Evolutionary conservation across 441 rosid genomes (phyloP).

Genomic region (Cnidoscolus chayamansa): DNA sequence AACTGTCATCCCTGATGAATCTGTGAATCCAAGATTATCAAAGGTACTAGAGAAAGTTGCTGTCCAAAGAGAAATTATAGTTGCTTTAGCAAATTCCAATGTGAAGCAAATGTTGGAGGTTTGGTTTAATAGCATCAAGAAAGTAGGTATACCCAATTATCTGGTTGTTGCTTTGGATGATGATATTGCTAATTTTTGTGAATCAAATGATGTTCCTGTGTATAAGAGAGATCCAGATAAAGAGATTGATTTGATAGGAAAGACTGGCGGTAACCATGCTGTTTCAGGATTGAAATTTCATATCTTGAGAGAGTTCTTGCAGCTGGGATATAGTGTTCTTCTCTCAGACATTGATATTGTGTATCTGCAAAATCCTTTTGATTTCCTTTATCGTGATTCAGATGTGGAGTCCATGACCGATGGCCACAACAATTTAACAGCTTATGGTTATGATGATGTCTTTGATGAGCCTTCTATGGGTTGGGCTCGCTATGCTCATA

Average conservation of each 20-base stretch:
- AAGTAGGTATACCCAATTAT: constrained; percentile 63
- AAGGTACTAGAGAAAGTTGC: constrained; percentile 59
- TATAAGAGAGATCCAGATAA: constrained; percentile 79
- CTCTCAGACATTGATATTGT: constrained; percentile 71
- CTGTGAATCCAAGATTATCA: constrained; percentile 74
- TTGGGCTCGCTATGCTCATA: not conserved
- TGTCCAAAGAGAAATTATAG: constrained; percentile 69
- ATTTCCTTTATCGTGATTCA: no score
- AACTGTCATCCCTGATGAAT: constrained; percentile 58
- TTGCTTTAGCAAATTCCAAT: constrained; percentile 79
- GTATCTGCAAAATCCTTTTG: constrained; percentile 71
- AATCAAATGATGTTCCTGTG: constrained; percentile 61
- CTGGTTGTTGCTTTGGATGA: constrained; percentile 83
- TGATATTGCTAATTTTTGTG: constrained; percentile 62
- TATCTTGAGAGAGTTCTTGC: constrained; percentile 86
- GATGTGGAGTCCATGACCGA: not conserved
- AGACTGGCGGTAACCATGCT: constrained; percentile 13
- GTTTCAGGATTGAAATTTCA: constrained; percentile 81
- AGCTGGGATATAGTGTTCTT: constrained; percentile 50
- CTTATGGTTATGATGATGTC: not conserved
- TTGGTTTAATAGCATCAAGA: constrained; percentile 76
- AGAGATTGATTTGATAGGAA: constrained; percentile 60
- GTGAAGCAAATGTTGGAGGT: constrained; percentile 75
- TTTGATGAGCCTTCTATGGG: not conserved
- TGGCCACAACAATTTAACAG: not conserved